phyloP scores from a whole-genome alignment of 78 protist species.

The Dictyostelium intermedium region DNA sequence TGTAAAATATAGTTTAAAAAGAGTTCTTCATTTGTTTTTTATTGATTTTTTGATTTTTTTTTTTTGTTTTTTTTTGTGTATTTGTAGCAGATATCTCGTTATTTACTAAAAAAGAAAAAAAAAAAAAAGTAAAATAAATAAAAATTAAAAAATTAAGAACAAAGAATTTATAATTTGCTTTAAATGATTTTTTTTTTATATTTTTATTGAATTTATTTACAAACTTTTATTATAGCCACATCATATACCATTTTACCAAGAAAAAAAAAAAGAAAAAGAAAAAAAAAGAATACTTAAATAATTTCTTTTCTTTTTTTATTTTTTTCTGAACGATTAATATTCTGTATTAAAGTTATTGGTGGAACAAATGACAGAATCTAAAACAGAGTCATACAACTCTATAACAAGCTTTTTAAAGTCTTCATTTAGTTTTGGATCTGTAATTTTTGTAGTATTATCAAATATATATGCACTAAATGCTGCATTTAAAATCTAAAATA shows the following conservation, averaged over 20 bases:
- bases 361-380: conserved; percentile 59
- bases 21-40: too few species aligned
- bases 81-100: too few species aligned
- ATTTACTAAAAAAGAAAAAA: too few species aligned
- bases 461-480: conserved; percentile 39
- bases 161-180: too few species aligned
- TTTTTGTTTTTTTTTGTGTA: too few species aligned
- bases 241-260: too few species aligned
- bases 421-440: conserved; percentile 10
- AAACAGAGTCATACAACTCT: conserved; percentile 50
- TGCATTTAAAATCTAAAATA: conserved; percentile 40
- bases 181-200: background rate
- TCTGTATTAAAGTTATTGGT: conserved; percentile 19
- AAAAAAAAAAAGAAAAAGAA: background rate
- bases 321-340: background rate
- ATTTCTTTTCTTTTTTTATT: background rate
- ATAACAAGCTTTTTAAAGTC: conserved; percentile 22
- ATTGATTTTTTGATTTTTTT: too few species aligned
- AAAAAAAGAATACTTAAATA: background rate
- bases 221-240: too few species aligned
- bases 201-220: background rate
- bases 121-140: too few species aligned
- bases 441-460: conserved; percentile 11
- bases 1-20: too few species aligned
- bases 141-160: too few species aligned